Evolutionary conservation across 176 grass and related monocot genomes (phyloP), one percentile per base, ranked within the genome.

Genomic region (Musa schizocarpa): DNA sequence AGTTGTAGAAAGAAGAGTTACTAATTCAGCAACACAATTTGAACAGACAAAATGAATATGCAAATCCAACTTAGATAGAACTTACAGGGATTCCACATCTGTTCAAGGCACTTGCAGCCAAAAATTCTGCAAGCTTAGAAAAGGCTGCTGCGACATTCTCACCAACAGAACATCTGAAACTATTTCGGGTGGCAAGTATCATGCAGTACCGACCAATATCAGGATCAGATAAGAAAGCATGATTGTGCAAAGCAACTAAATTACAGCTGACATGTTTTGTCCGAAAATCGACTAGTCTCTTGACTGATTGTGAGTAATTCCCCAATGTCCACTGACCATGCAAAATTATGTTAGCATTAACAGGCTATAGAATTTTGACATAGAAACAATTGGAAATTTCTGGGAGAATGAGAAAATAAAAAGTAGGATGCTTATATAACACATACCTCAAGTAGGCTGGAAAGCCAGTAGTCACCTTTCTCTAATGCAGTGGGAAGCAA

Each of bases 11-110:
- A 57, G 53, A 22, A n/a, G 8, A 51, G 9, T 21, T 52, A 53
- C 59, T 52, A 53, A 11, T 8, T 25, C n/a, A 16, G 9, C 22
- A n/a, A 14, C 62, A 43, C 71, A 69, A 74, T 11, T 66, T 68
- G 29, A 7, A 13, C 67, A 63, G 65, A 50, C 16, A 81, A 20
- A 7, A 75, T 43, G 50, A 61, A 52, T 17, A 9, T 73, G 71
- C 13, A 79, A 63, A 21, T 27, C 23, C n/a, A 52, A 64, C 71
- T 13, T 3, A 79, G 68, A 74, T 54, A 57, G 49, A 87, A 91
- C 94, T 97, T 90, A 97, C 94, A 83, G 94, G 90, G 68, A 97
- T 74, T 70, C 94, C 94, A 83, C 86, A 93, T 87, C 78, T 87
- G 72, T 83, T 85, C 24, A 93, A 85, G 79, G 94, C 88, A 56